A percentile compares a stretch with the other conserved stretches of the same genome.
These are phyloP conservation scores for Colletotrichum sansevieriae DNA, from an alignment of 2,329 filamentous ascomycete genomes.

Conservation along the genomic window DNA sequence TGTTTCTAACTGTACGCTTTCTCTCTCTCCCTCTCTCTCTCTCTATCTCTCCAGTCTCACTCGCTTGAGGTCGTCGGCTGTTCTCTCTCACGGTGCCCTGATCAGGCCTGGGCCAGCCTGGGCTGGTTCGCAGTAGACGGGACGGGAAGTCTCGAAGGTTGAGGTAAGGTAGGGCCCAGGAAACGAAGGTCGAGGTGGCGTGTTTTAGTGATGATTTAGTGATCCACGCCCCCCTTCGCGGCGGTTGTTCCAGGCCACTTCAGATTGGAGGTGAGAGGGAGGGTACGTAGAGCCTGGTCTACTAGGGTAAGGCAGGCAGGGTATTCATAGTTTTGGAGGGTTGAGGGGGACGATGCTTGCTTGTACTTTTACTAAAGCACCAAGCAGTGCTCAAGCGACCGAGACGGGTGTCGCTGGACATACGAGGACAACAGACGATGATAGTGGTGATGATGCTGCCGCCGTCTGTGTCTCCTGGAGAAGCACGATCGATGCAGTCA, in stretches of 20 bases:
- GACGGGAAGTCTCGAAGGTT: slow-evolving; percentile 41
- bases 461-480: background rate
- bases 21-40: too few species aligned
- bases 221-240: slow-evolving; percentile 31
- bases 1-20: background rate
- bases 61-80: background rate
- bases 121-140: slow-evolving; percentile 39
- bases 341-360: slow-evolving; percentile 10
- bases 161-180: slow-evolving; percentile 31
- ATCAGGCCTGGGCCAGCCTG: slow-evolving; percentile 32
- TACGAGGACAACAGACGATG: too few species aligned
- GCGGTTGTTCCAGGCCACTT: slow-evolving; percentile 33
- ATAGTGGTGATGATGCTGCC: too few species aligned
- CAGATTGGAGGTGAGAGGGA: slow-evolving; percentile 32
- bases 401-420: too few species aligned
- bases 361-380: background rate
- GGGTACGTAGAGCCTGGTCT: slow-evolving; percentile 16
- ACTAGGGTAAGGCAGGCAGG: slow-evolving; percentile 13
- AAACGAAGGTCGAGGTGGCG: slow-evolving; percentile 34
- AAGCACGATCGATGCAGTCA: background rate
- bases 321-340: slow-evolving; percentile 10
- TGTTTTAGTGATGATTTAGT: slow-evolving; percentile 40
- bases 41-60: background rate
- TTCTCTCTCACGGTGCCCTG: slow-evolving; percentile 29
- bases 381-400: too few species aligned